Percentiles rank a stretch among this genome's conserved stretches.
phyloP scores from a whole-genome alignment of 2,329 filamentous ascomycete species.

The Epichloe glyceriae region DNA sequence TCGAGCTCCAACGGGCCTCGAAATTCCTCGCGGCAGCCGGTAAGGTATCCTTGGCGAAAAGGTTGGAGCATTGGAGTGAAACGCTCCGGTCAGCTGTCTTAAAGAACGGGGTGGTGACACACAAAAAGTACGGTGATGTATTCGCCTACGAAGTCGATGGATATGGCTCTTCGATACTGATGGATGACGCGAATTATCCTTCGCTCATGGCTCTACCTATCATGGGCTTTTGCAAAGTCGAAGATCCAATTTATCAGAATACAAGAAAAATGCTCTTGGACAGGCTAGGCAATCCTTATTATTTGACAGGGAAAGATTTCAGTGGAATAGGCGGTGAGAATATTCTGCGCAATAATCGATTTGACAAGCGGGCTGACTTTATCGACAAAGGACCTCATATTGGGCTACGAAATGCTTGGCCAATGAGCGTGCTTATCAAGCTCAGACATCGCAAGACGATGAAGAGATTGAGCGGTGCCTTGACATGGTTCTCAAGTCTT shows the following conservation, averaged over 20 bases:
- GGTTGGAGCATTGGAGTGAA: constrained; percentile 44
- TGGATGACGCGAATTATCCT: constrained; percentile 84
- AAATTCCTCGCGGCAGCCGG: constrained; percentile 51
- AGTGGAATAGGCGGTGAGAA: constrained; percentile 71
- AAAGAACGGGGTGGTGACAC: constrained; percentile 69
- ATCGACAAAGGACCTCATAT: constrained; percentile 45
- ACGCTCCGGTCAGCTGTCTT: constrained; percentile 65
- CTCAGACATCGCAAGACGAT: constrained; percentile 76
- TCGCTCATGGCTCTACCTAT: constrained; percentile 67
- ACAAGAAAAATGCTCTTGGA: constrained; percentile 68
- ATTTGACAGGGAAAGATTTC: constrained; percentile 62
- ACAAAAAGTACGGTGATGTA: constrained; percentile 62
- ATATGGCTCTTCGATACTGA: constrained; percentile 68
- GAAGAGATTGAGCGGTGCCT: constrained; percentile 67
- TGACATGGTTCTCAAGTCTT: constrained; percentile 60
- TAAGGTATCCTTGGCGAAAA: constrained; percentile 37
- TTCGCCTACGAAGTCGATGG: constrained; percentile 85
- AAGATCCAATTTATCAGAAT: constrained; percentile 69
- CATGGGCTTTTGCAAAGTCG: constrained; percentile 56
- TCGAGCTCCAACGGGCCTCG: constrained; percentile 67
- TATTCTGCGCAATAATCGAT: constrained; percentile 1
- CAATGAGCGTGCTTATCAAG: constrained; percentile 91
- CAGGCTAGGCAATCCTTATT: constrained; percentile 77
- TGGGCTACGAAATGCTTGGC: constrained; percentile 85
- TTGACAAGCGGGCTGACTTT: constrained; percentile 6